Evolutionary conservation across 2,329 filamentous ascomycete species (phyloP).

Genomic region (Teratosphaeria destructans): DNA sequence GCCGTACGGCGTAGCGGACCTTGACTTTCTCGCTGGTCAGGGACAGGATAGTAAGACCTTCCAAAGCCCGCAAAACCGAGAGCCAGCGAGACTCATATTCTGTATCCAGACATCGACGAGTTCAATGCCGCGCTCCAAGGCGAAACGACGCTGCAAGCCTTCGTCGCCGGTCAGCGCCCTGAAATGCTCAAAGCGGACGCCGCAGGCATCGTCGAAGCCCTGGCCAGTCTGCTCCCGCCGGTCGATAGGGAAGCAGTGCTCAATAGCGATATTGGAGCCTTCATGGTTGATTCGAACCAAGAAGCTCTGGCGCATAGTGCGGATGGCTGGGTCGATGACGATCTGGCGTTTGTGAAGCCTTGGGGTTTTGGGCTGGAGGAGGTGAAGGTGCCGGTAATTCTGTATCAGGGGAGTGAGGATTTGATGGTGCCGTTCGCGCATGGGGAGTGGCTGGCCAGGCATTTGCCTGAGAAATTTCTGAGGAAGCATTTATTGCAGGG

Average conservation of each 20-base stretch:
- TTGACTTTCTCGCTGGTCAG: constrained; percentile 11
- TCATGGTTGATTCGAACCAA: constrained; percentile 1
- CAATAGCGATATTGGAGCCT: constrained; percentile 4
- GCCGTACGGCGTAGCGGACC: constrained; percentile 10
- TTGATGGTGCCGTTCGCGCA: constrained; percentile 17
- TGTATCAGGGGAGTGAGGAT: constrained; percentile 17
- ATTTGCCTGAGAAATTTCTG: constrained; percentile 12
- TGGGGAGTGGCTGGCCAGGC: constrained; percentile 15
- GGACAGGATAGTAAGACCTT: constrained; percentile 10
- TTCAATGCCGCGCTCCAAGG: constrained; percentile 7
- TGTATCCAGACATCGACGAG: constrained; percentile 9
- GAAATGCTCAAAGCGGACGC: constrained; percentile 8
- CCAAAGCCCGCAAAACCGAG: neutral
- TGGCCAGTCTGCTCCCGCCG: constrained; percentile 9
- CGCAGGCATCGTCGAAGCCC: constrained; percentile 4
- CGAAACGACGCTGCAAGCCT: constrained; percentile 5
- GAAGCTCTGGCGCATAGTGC: constrained; percentile 10
- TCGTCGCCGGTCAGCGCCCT: constrained; percentile 1
- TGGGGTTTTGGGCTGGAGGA: constrained; percentile 19
- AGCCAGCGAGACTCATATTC: neutral
- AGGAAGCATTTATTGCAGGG: constrained; percentile 12
- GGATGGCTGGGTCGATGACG: constrained; percentile 20
- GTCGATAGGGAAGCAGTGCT: constrained; percentile 8
- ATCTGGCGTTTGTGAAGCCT: constrained; percentile 11
- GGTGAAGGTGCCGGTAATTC: constrained; percentile 13